Percentiles rank a stretch among this genome's conserved stretches.
Conservation (phyloP, 2,329 filamentous ascomycete genomes). For the Tolypocladium cylindrosporum region DNA sequence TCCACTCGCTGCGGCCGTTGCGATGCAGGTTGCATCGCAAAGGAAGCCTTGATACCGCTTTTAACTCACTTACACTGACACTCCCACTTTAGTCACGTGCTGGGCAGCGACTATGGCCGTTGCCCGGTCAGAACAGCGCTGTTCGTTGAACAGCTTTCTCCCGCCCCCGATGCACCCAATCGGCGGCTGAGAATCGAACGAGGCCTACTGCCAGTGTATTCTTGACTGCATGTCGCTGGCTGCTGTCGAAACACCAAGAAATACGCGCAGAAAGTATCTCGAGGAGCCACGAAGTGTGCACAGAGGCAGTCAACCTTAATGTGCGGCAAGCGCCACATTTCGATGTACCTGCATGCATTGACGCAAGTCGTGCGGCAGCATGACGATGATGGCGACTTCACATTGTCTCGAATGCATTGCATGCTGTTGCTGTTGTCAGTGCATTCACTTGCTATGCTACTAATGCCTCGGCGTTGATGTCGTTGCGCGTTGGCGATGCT, state of each 20-base stretch:
- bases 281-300: not conserved
- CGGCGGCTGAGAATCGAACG: not conserved
- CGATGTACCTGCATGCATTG: not conserved
- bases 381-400: not conserved
- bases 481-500: not conserved
- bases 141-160: not conserved
- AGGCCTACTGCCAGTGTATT: not conserved
- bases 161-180: not conserved
- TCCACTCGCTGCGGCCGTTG: not conserved
- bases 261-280: not conserved
- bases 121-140: not conserved
- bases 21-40: not conserved
- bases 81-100: not conserved
- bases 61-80: not conserved
- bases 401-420: not conserved
- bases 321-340: not conserved
- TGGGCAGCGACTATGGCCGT: not conserved
- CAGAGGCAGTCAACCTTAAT: not conserved
- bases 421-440: not conserved
- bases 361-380: not conserved
- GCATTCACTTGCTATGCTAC: not conserved
- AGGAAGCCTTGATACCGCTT: not conserved
- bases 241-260: not conserved
- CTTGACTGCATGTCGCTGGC: not conserved
- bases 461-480: not conserved